Percentiles rank a stretch among this genome's conserved stretches.
phyloP scores from a whole-genome alignment of 225 moss, liverwort and hornwort genomes.

The Marchantia polymorpha region DNA sequence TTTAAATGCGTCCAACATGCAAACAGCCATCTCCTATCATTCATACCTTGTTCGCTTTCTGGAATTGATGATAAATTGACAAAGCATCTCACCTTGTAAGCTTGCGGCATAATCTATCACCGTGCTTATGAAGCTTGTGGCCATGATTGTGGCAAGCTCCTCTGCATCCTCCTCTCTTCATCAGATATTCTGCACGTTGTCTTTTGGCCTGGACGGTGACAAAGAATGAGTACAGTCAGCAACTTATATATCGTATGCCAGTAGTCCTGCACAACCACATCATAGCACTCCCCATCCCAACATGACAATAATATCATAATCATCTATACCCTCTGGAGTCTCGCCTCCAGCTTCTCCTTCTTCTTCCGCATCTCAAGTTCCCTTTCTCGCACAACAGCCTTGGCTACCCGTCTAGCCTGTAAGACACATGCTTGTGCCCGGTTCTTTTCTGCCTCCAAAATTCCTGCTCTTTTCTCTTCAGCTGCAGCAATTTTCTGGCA shows the following conservation, averaged over 20 bases:
- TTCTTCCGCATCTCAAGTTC: constrained; percentile 88
- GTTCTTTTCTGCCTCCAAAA: constrained; percentile 89
- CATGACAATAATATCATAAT: background rate
- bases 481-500: constrained; percentile 96
- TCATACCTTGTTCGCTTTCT: background rate
- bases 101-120: constrained; percentile 91
- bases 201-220: constrained; percentile 72
- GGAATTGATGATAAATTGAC: background rate
- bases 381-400: constrained; percentile 85
- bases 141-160: constrained; percentile 78
- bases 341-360: constrained; percentile 88
- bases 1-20: background rate
- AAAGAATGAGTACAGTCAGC: background rate
- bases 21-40: background rate
- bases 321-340: constrained; percentile 72
- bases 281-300: background rate
- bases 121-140: constrained; percentile 77
- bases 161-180: constrained; percentile 89
- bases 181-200: constrained; percentile 90
- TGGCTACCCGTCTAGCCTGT: constrained; percentile 89
- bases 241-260: background rate
- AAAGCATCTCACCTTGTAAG: constrained; percentile 64
- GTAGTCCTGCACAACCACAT: background rate
- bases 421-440: constrained; percentile 94
- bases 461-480: constrained; percentile 89